Evolutionary conservation across 768 basidiomycete species (phyloP).

Genomic region (Tylopilus subfusipes): DNA sequence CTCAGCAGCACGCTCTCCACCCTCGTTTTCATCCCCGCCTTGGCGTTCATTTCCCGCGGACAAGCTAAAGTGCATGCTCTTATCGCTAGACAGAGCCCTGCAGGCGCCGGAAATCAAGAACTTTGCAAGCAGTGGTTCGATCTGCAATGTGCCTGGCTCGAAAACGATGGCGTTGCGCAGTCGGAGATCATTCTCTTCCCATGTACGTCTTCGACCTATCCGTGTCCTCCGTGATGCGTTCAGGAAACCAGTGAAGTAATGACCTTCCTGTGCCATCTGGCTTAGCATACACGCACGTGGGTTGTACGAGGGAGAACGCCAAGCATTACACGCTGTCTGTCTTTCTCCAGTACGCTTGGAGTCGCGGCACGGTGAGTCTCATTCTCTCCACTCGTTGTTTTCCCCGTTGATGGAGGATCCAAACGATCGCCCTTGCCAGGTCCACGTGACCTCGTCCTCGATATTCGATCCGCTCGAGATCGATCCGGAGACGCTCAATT

Average conservation of each 20-base stretch:
- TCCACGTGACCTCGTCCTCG: conserved; percentile 15
- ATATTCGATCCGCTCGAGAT: conserved; percentile 16
- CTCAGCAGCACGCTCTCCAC: conserved; percentile 17
- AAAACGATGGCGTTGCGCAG: conserved; percentile 16
- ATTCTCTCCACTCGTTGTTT: not conserved
- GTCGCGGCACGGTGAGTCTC: conserved; percentile 11
- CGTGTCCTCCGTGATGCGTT: no score
- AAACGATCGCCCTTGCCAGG: not conserved
- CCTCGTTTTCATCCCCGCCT: conserved; percentile 10
- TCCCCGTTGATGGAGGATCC: no score
- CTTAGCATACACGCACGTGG: conserved; percentile 9
- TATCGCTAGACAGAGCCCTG: conserved; percentile 6
- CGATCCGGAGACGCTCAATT: conserved; percentile 10
- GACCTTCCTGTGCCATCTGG: not conserved
- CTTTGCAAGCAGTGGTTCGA: conserved; percentile 13
- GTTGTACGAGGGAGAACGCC: conserved; percentile 10
- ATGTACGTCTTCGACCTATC: conserved; percentile 14
- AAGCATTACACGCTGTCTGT: conserved; percentile 8
- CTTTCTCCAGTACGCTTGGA: conserved; percentile 17
- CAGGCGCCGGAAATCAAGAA: conserved; percentile 7
- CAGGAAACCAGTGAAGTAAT: no score
- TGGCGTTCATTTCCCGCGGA: conserved; percentile 13
- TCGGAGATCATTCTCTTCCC: conserved; percentile 16
- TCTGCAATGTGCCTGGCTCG: conserved; percentile 15
- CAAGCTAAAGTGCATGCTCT: conserved; percentile 7